phyloP scores from a whole-genome alignment of 2,329 filamentous ascomycete species.

The Monilinia laxa region DNA sequence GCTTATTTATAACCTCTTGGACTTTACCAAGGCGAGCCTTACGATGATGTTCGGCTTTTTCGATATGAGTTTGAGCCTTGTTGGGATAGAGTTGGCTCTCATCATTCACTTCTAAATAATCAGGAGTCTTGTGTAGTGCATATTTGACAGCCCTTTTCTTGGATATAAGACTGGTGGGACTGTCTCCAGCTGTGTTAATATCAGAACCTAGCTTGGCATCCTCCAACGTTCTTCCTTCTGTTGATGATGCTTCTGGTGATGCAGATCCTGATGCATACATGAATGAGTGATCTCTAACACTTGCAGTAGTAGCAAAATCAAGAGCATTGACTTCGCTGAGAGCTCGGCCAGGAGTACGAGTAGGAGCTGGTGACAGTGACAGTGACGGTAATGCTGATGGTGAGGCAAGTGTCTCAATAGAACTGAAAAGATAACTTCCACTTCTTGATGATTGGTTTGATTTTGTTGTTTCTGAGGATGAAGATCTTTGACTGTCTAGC shows the following conservation, averaged over 20 bases:
- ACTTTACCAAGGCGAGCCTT: not conserved
- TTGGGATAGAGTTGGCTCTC: not conserved
- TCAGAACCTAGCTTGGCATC: not conserved
- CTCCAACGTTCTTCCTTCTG: not conserved
- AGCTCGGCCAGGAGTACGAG: not conserved
- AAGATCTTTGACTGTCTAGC: not conserved
- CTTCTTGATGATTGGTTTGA: not conserved
- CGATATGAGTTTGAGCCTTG: not conserved
- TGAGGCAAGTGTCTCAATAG: not conserved
- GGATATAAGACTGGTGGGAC: not conserved
- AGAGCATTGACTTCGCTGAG: not conserved
- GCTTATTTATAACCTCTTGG: not conserved
- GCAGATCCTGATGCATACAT: not conserved
- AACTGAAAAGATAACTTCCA: not conserved
- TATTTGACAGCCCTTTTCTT: not conserved
- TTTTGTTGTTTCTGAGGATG: not conserved
- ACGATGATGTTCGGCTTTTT: not conserved
- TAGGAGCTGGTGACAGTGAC: not conserved
- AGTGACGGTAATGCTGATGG: not conserved
- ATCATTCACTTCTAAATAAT: not conserved
- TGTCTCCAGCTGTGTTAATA: not conserved
- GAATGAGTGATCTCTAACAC: not conserved
- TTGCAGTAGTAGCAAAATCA: not conserved
- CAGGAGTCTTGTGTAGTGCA: not conserved
- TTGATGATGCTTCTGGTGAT: not conserved